Conservation (phyloP, 139 green algal genomes). For the Micractinium conductrix region DNA sequence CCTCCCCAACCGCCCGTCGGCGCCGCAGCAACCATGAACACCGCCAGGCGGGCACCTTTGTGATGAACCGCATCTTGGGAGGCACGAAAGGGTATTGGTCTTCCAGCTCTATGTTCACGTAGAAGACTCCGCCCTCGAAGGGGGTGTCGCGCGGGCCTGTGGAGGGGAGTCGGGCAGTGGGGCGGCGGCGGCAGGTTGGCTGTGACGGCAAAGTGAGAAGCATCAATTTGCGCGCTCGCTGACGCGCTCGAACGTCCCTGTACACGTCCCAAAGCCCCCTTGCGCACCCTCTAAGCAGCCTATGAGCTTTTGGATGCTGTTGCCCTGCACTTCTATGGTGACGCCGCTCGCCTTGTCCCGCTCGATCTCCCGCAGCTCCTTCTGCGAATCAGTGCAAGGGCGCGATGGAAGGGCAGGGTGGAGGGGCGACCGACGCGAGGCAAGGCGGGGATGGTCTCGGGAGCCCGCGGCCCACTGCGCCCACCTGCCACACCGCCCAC, state of each 20-base stretch:
- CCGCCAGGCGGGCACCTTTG: constrained; percentile 72
- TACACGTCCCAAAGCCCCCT: no score
- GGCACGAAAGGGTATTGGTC: constrained; percentile 96
- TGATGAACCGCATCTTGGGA: constrained; percentile 98
- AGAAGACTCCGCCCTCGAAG: constrained; percentile 83
- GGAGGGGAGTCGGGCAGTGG: not conserved
- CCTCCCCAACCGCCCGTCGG: not conserved
- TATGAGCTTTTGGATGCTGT: constrained; percentile 71
- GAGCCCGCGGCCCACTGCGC: not conserved
- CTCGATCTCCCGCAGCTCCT: constrained; percentile 91
- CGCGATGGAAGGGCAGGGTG: no score
- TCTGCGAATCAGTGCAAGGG: no score
- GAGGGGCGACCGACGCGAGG: no score
- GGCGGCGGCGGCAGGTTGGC: not conserved
- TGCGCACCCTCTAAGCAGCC: constrained; percentile 72
- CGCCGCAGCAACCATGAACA: not conserved
- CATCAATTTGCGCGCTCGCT: no score
- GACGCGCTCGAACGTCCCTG: no score
- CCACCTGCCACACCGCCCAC: no score
- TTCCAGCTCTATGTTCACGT: constrained; percentile 87
- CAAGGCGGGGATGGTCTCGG: not conserved
- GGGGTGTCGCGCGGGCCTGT: constrained; percentile 89
- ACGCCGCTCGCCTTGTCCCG: constrained; percentile 86
- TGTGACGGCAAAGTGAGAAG: not conserved
- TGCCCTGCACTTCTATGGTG: constrained; percentile 72